Evolutionary conservation across 2,329 filamentous ascomycete genomes (phyloP).

Genomic region (Arachnomyces sp.): DNA sequence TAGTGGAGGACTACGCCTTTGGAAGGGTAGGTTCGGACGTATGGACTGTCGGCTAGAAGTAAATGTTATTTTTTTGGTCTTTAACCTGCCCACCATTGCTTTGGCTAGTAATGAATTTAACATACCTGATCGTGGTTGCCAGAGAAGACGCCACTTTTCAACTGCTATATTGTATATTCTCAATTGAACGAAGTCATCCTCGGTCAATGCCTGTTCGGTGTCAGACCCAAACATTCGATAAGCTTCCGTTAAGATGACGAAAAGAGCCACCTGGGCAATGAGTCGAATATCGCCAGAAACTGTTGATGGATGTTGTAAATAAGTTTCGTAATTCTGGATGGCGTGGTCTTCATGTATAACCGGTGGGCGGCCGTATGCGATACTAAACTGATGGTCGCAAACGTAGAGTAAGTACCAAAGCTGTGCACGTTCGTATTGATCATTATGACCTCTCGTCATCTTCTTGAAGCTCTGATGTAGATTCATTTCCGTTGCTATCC

Average conservation of each 20-base stretch:
- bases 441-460: conserved; percentile 39
- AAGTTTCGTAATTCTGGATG: conserved; percentile 51
- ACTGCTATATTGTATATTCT: conserved; percentile 40
- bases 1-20: conserved; percentile 47
- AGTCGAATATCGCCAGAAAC: conserved; percentile 51
- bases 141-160: conserved; percentile 47
- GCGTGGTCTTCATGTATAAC: conserved; percentile 52
- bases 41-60: conserved; percentile 33
- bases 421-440: conserved; percentile 49
- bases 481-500: conserved; percentile 52
- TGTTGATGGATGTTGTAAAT: conserved; percentile 46
- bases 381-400: conserved; percentile 59
- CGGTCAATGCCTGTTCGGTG: conserved; percentile 44
- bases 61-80: too few species aligned
- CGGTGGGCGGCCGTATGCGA: conserved; percentile 52
- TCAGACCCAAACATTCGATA: conserved; percentile 53
- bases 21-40: conserved; percentile 42
- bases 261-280: conserved; percentile 51
- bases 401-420: conserved; percentile 59
- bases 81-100: too few species aligned
- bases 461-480: conserved; percentile 49
- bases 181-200: conserved; percentile 45
- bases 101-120: conserved; percentile 1
- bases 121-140: conserved; percentile 40
- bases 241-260: conserved; percentile 51